These are phyloP conservation scores for Pistacia vera DNA, from an alignment of 345 rosid species.

Conservation along the genomic window DNA sequence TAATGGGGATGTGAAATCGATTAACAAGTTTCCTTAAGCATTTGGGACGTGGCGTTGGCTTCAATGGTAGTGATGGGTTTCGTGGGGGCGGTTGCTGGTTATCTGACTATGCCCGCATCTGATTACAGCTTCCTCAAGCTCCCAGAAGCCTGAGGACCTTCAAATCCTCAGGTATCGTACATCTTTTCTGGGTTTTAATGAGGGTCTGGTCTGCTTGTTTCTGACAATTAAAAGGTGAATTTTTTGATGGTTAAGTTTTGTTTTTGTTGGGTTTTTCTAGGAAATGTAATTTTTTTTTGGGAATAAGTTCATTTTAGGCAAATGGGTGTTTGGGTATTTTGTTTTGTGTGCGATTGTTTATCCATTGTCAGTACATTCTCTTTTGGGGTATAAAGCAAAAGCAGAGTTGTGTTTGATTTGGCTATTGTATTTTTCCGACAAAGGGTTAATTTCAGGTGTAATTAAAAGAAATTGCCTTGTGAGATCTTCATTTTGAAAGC, in stretches of 20 bases:
- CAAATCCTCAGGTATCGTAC: constrained; percentile 76
- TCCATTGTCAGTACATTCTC: background rate
- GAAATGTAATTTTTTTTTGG: background rate
- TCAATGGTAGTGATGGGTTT: constrained; percentile 65
- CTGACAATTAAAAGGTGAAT: background rate
- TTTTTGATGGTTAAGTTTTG: background rate
- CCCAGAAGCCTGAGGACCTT: constrained; percentile 88
- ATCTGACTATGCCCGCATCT: constrained; percentile 85
- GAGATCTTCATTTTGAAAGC: constrained; percentile 3
- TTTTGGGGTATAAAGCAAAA: background rate
- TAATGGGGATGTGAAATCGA: constrained; percentile 9
- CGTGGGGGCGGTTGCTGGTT: constrained; percentile 56
- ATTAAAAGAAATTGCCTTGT: background rate
- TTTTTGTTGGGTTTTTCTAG: background rate
- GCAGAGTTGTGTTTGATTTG: background rate
- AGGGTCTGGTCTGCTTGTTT: no score
- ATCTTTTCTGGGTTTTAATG: background rate
- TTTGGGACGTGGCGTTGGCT: constrained; percentile 68
- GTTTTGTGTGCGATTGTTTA: background rate
- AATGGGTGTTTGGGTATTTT: background rate
- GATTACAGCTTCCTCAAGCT: constrained; percentile 97
- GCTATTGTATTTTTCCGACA: background rate
- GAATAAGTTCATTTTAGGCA: background rate
- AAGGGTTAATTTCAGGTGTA: background rate
- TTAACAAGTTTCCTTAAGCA: constrained; percentile 45